Evolutionary conservation across 2,329 filamentous ascomycete genomes (phyloP).

Genomic region (Pseudophaeomoniella oleicola): DNA sequence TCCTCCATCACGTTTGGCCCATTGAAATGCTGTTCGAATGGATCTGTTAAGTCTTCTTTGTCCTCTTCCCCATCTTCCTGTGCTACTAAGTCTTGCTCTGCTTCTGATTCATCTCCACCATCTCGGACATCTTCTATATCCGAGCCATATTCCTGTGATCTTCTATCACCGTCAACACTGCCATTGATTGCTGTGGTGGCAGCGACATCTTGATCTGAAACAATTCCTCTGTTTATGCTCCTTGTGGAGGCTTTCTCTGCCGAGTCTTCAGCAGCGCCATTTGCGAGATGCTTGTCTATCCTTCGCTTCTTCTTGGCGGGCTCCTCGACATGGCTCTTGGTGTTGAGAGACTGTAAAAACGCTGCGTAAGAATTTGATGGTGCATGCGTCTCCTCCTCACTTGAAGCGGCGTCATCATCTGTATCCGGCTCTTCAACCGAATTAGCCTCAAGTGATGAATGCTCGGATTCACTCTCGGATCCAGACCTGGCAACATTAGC

Average conservation of each 20-base stretch:
- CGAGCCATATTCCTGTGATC: slow-evolving; percentile 12
- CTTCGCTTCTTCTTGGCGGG: slow-evolving; percentile 38
- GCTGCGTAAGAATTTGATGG: slow-evolving; percentile 36
- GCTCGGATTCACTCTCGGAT: background rate
- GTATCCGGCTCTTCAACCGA: slow-evolving; percentile 21
- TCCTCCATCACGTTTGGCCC: slow-evolving; percentile 46
- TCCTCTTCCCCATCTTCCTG: slow-evolving; percentile 16
- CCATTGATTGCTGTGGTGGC: slow-evolving; percentile 2
- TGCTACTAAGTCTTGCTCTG: slow-evolving; percentile 24
- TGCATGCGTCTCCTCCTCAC: slow-evolving; percentile 27
- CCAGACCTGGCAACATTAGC: slow-evolving; percentile 1
- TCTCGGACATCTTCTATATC: slow-evolving; percentile 15
- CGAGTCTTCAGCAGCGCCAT: slow-evolving; percentile 8
- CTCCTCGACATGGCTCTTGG: slow-evolving; percentile 23
- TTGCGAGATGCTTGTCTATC: slow-evolving; percentile 19
- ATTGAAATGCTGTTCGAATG: slow-evolving; percentile 71
- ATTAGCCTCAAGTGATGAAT: slow-evolving; percentile 1
- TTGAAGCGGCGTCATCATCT: slow-evolving; percentile 23
- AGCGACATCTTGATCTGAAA: too few relatives aligned
- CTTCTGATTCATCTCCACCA: slow-evolving; percentile 18
- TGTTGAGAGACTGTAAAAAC: slow-evolving; percentile 40
- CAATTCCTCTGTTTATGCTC: too few relatives aligned
- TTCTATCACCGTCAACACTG: slow-evolving; percentile 4
- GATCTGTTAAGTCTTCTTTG: slow-evolving; percentile 48
- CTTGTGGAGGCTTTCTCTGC: too few relatives aligned